Evolutionary conservation across 371 early-diverging fungal species (phyloP).

Genomic region (Zychaea mexicana): DNA sequence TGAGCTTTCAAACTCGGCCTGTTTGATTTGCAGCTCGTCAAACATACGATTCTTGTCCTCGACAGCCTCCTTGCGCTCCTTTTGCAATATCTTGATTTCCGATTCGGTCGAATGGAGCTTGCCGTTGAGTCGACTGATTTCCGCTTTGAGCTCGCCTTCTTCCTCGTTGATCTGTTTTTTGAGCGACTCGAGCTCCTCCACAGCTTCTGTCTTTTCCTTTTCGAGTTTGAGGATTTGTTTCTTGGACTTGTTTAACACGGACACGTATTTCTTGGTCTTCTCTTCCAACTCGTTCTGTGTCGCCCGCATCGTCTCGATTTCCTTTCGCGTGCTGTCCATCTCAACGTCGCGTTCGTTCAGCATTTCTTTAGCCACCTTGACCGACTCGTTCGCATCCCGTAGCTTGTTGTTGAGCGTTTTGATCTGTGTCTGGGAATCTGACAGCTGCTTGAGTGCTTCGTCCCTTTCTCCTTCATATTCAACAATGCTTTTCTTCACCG

Average conservation of each 20-base stretch:
- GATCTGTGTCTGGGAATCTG: slow-evolving; percentile 37
- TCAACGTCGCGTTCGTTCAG: slow-evolving; percentile 61
- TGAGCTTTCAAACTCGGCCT: slow-evolving; percentile 73
- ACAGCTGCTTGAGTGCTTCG: slow-evolving; percentile 36
- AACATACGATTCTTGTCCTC: slow-evolving; percentile 60
- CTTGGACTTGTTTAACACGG: slow-evolving; percentile 53
- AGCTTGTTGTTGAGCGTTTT: slow-evolving; percentile 38
- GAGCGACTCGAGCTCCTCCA: slow-evolving; percentile 43
- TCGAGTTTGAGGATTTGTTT: slow-evolving; percentile 60
- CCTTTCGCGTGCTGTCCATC: slow-evolving; percentile 48
- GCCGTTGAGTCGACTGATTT: slow-evolving; percentile 28
- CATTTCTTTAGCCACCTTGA: slow-evolving; percentile 53
- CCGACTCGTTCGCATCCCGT: slow-evolving; percentile 54
- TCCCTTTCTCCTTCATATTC: slow-evolving; percentile 27
- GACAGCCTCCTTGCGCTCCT: slow-evolving; percentile 46
- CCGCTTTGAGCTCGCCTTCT: slow-evolving; percentile 20
- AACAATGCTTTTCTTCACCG: slow-evolving; percentile 15
- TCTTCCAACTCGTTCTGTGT: slow-evolving; percentile 53
- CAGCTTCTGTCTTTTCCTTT: slow-evolving; percentile 59
- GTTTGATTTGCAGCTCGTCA: slow-evolving; percentile 66
- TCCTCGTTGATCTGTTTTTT: slow-evolving; percentile 15
- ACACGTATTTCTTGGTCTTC: slow-evolving; percentile 54
- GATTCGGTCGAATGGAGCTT: slow-evolving; percentile 34
- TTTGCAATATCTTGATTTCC: slow-evolving; percentile 40
- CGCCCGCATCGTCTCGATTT: slow-evolving; percentile 45